These are phyloP conservation scores for Phaeosphaeria sp. DNA, from an alignment of 2,329 filamentous ascomycete species.

Conservation along the genomic window DNA sequence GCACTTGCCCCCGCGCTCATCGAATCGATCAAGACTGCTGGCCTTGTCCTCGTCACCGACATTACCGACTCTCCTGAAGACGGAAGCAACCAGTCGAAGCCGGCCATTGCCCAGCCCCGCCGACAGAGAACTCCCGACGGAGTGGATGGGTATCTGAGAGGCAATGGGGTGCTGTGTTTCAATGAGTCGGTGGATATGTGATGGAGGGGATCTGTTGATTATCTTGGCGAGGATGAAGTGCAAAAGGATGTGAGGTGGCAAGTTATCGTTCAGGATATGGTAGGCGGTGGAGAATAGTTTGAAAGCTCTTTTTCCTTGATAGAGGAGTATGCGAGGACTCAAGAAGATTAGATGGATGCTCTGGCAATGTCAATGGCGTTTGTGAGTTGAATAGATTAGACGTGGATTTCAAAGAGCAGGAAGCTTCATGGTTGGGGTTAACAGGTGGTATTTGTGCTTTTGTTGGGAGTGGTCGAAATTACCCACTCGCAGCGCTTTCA, in stretches of 20 bases:
- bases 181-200: conserved; percentile 78
- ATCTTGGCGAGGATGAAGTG: background rate
- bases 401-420: background rate
- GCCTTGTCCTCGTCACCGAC: conserved; percentile 89
- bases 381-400: background rate
- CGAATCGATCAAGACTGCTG: conserved; percentile 92
- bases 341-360: background rate
- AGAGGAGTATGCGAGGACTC: background rate
- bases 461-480: background rate
- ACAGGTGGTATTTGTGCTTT: background rate
- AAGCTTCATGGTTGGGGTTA: background rate
- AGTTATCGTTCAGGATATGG: background rate
- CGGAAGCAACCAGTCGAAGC: conserved; percentile 41
- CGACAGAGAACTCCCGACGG: conserved; percentile 70
- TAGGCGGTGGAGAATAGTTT: background rate
- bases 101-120: conserved; percentile 49
- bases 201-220: background rate
- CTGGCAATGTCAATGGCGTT: background rate
- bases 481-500: background rate
- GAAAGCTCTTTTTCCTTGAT: background rate
- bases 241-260: background rate
- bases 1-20: conserved; percentile 92
- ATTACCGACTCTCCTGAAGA: conserved; percentile 66
- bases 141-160: conserved; percentile 85
- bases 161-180: conserved; percentile 87